These are phyloP conservation scores for Chamaenerion angustifolium DNA, from an alignment of 345 rosid genomes.

Conservation along the genomic window DNA sequence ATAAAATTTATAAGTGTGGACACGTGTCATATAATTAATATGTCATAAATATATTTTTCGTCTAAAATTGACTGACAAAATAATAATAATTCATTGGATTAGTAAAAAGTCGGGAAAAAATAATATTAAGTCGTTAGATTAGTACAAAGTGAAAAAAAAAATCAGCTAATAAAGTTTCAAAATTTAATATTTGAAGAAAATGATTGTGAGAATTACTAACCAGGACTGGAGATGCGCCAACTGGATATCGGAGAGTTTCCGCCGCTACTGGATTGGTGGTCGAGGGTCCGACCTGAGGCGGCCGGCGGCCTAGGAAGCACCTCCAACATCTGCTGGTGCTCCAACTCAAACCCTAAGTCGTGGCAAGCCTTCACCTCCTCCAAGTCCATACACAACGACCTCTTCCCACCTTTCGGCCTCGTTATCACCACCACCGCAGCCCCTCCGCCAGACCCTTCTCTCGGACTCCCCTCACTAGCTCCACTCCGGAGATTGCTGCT, in stretches of 20 bases:
- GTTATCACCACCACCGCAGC: conserved; percentile 48
- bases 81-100: no score
- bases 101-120: no score
- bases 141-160: no score
- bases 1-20: no score
- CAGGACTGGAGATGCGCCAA: conserved; percentile 91
- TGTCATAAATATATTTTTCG: no score
- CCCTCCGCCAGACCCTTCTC: conserved; percentile 1
- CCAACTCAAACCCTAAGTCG: conserved; percentile 83
- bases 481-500: conserved; percentile 9
- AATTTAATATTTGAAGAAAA: no score
- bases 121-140: no score
- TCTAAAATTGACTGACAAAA: no score
- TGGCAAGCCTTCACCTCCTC: conserved; percentile 82
- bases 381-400: conserved; percentile 79
- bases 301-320: conserved; percentile 36
- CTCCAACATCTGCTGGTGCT: conserved; percentile 55
- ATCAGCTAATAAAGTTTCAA: no score
- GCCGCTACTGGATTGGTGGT: conserved; percentile 42
- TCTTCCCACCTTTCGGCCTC: conserved; percentile 65
- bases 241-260: conserved; percentile 78
- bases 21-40: no score
- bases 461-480: background rate
- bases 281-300: conserved; percentile 40
- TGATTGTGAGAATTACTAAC: no score